Percentiles rank a stretch among this genome's conserved stretches.
Evolutionary conservation across 257 asterid genomes (phyloP).

Genomic region (Lithospermum erythrorhizon): DNA sequence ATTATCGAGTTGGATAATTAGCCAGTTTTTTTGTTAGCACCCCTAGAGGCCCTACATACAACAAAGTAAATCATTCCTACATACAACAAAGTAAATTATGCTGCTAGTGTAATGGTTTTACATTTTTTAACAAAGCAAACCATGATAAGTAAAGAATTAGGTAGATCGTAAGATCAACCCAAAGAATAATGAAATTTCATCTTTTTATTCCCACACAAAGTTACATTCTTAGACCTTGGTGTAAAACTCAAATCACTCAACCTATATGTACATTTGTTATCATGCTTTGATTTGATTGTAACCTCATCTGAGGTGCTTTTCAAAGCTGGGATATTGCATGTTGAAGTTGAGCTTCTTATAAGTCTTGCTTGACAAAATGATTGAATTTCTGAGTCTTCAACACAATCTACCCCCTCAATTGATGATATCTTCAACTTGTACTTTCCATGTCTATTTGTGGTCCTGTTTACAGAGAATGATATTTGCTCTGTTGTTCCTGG

Average conservation of each 20-base stretch:
- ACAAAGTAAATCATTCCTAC: no score
- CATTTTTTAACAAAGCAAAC: no score
- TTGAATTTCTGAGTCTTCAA: slow-evolving; percentile 13
- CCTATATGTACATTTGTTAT: slow-evolving; percentile 22
- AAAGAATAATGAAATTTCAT: slow-evolving; percentile 2
- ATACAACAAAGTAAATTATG: no score
- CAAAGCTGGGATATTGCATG: slow-evolving; percentile 22
- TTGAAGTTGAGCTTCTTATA: slow-evolving; percentile 9
- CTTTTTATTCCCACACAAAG: slow-evolving; percentile 15
- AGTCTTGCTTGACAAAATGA: slow-evolving; percentile 19
- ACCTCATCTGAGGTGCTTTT: slow-evolving; percentile 15
- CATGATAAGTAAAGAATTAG: no score
- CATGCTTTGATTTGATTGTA: slow-evolving; percentile 18
- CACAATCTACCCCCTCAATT: slow-evolving; percentile 27
- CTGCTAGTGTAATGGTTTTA: no score
- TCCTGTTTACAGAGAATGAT: slow-evolving; percentile 26
- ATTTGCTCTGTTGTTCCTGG: slow-evolving; percentile 25
- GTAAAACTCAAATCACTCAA: slow-evolving; percentile 17
- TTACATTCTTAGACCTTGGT: slow-evolving; percentile 15
- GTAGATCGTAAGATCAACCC: slow-evolving; percentile 16
- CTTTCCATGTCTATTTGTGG: slow-evolving; percentile 20
- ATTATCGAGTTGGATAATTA: no score
- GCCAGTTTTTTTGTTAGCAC: no score
- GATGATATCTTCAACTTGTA: slow-evolving; percentile 25
- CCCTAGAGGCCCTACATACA: no score